Base-by-base conservation (phyloP, 139 green algal genomes). In the Volvox reticuliferus region DNA sequence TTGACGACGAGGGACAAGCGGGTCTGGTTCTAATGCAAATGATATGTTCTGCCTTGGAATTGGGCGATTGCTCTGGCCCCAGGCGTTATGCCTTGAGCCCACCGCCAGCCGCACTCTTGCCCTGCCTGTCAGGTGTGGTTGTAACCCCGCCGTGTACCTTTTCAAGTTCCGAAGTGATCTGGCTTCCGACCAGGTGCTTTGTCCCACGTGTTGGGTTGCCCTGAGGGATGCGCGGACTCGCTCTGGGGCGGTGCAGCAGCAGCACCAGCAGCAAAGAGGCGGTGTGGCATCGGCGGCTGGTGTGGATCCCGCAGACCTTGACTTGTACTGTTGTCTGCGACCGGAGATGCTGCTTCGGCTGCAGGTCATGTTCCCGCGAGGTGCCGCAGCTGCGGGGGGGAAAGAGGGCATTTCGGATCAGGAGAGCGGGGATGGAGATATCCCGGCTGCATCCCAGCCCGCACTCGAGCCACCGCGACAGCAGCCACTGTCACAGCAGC, bases 301-400 rank as follows among this genome's bases (percentile, higher is more conserved):
- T 6, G 3, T 67, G 21, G 65, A 79, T 19, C 12, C 68, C 1
- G 33, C 28, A 1, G 69, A 67, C 16, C 24, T 82, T 44, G 12
- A 18, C 24, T 71, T 89, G 69, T 82, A 30, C 44, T 89, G 85
- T 68, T 89, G 85, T 71, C 85, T 89, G 85, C 37, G 85, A 3
- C 33, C 2, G 1, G 85, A 89, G 69, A 73, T 82, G 69, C 37
- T 89, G 85, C 44, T 75, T 19, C 69, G 85, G 44, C 69, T 89
- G 37, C 37, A 82, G 44, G 19, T 82, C 0, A 55, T 82, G 69
- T 36, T 55, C 22, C 85, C 85, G 5, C 19, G 69, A 71, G 33
- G 50, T 13, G 6, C 18, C 30, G 30, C 71, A 30, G 2, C 35
- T n/a, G 71, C 71, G 2, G 71, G 32, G 71, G 71, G 21, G 71